Conservation (phyloP, 1,284 basidiomycete genomes). For the Trichosporon coremiiforme region DNA sequence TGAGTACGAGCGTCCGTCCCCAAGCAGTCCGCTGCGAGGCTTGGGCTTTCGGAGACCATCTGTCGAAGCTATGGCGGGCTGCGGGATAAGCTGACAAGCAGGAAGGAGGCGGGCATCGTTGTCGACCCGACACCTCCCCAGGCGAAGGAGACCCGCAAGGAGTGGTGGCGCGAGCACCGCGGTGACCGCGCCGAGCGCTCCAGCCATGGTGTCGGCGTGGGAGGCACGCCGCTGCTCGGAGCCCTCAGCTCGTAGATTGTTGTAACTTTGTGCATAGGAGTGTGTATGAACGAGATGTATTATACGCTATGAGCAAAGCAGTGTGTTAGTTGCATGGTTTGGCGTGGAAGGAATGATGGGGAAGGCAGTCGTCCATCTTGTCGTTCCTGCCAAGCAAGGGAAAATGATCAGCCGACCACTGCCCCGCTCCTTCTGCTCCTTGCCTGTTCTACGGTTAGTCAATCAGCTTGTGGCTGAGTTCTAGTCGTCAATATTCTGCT, state of each 20-base stretch:
- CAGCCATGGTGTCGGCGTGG: neutral
- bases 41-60: no score
- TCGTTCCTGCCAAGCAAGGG: no score
- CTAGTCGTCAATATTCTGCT: no score
- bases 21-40: no score
- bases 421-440: no score
- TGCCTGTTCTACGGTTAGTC: no score
- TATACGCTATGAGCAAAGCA: neutral
- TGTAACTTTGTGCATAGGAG: neutral
- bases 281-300: slow-evolving; percentile 2
- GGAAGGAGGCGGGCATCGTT: slow-evolving; percentile 43
- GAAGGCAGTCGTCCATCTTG: no score
- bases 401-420: no score
- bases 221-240: neutral
- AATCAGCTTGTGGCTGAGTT: no score
- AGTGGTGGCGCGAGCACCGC: slow-evolving; percentile 13
- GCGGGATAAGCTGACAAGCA: slow-evolving; percentile 26
- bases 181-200: neutral
- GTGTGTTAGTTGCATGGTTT: no score
- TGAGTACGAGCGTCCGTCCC: slow-evolving; percentile 29
- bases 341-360: no score
- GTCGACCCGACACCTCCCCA: slow-evolving; percentile 37
- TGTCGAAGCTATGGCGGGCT: no score
- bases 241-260: neutral
- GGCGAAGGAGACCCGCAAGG: neutral